These are phyloP conservation scores for Amylocarpus encephaloides DNA, from an alignment of 2,329 filamentous ascomycete genomes.

Conservation along the genomic window DNA sequence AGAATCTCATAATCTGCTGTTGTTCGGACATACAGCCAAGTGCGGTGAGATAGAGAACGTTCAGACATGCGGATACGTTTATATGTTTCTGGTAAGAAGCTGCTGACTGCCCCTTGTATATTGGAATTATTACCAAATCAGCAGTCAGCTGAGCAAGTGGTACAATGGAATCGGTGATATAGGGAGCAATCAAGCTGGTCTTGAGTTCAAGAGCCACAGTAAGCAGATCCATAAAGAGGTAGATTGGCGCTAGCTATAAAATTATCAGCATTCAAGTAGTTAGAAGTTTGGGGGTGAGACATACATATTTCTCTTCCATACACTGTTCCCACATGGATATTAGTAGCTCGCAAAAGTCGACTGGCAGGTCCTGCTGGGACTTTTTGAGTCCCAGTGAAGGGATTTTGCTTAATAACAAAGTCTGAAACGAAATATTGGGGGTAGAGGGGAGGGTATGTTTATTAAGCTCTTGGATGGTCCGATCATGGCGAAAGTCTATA, in stretches of 20 bases:
- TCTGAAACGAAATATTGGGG: slow-evolving; percentile 55
- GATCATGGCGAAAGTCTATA: slow-evolving; percentile 42
- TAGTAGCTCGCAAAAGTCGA: slow-evolving; percentile 58
- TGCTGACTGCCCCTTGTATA: slow-evolving; percentile 37
- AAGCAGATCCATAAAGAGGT: slow-evolving; percentile 58
- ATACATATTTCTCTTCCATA: slow-evolving; percentile 48
- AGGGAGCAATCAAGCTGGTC: slow-evolving; percentile 50
- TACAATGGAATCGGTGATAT: slow-evolving; percentile 52
- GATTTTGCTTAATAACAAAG: slow-evolving; percentile 62
- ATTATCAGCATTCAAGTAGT: slow-evolving; percentile 9
- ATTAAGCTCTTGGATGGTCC: slow-evolving; percentile 62
- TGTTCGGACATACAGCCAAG: slow-evolving; percentile 46
- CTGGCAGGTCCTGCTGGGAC: slow-evolving; percentile 46
- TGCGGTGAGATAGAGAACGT: slow-evolving; percentile 57
- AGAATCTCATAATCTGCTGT: slow-evolving; percentile 44
- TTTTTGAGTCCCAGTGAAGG: slow-evolving; percentile 47
- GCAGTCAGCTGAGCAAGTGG: slow-evolving; percentile 52
- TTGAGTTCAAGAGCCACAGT: slow-evolving; percentile 58
- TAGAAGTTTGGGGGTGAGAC: background rate
- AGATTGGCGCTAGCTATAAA: slow-evolving; percentile 52
- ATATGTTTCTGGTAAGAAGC: slow-evolving; percentile 48
- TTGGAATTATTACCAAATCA: slow-evolving; percentile 44
- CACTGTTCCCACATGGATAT: slow-evolving; percentile 64
- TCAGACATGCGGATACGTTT: slow-evolving; percentile 56
- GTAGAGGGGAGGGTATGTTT: slow-evolving; percentile 60